Base-by-base conservation (phyloP, 2,329 filamentous ascomycete species). In the Fusarium keratoplasticum region DNA sequence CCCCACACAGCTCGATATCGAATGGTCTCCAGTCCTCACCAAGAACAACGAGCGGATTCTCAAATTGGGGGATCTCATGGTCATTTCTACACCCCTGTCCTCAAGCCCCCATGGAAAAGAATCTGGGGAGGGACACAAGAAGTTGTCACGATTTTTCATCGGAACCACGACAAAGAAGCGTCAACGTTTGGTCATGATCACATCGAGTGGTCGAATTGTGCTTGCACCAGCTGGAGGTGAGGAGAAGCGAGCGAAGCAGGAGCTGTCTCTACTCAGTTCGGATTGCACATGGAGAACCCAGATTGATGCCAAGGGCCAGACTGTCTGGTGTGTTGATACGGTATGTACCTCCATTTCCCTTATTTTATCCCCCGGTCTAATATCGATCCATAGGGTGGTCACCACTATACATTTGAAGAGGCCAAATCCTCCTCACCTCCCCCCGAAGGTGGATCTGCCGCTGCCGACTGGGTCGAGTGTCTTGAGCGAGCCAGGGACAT, bases 21-120 rank as follows among this genome's bases (percentile, higher is more conserved):
- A 99, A 83, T 99, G 96, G 96, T 98, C 96, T 1, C 96, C 96
- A 1, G 95, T 99, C 6, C 86, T 99, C 64, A 98, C 94, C 11
- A 92, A 92, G 78, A 92, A 91, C 69, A 98, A 98, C 79, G 96
- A 99, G 83, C 91, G 96, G 38, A 99, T 99, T 76, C 83, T 99
- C 72, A 98, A 97, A 82, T 87, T 99, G 25, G 96, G 96, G 3
- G 98, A 99, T 78, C 85, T 98, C 72, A 90, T 95, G 82, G 95
- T 99, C 9, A 88, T 94, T 42, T 93, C 94, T 7, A 90, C 94
- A 3, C 93, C 95, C 11, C 88, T 95, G 62, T 89, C 93, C 11
- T 93, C 94, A 79, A 94, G 91, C 71, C 90, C 93, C 0, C 91
- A 91, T 64, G 90, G 91, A 38, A 95, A 92, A 78, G 89, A 90